Conservation (phyloP, 2,329 filamentous ascomycete genomes). For the Elsinoe ampelina region DNA sequence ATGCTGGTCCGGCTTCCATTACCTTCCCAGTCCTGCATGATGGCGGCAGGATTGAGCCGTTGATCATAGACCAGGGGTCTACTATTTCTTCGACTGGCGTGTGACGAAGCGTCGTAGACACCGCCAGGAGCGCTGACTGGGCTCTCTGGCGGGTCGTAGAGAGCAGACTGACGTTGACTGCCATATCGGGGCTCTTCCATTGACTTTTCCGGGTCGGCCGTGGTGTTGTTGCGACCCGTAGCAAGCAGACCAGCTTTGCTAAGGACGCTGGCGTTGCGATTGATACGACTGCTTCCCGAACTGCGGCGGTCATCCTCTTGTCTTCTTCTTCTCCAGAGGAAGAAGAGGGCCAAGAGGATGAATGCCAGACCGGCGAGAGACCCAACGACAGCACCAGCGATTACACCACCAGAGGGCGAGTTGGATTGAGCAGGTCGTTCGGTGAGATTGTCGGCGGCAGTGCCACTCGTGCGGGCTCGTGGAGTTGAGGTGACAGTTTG, state of each 20-base stretch:
- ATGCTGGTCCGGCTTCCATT: constrained; percentile 39
- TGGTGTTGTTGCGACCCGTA: constrained; percentile 16
- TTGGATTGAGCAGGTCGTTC: constrained; percentile 17
- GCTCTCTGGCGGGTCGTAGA: constrained; percentile 21
- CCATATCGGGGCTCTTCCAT: constrained; percentile 19
- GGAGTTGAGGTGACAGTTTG: constrained; percentile 36
- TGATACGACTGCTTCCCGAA: background rate
- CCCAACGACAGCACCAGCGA: constrained; percentile 39
- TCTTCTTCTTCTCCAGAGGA: constrained; percentile 32
- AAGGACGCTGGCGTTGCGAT: constrained; percentile 39
- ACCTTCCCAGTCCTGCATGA: constrained; percentile 35
- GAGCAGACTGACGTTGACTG: constrained; percentile 26
- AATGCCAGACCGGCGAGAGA: constrained; percentile 31
- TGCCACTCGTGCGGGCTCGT: constrained; percentile 18
- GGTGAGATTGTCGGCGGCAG: constrained; percentile 16
- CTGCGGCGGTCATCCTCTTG: constrained; percentile 15
- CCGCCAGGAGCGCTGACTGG: constrained; percentile 24
- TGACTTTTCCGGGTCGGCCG: constrained; percentile 21
- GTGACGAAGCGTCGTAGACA: constrained; percentile 1
- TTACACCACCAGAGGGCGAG: constrained; percentile 35
- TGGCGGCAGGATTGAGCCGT: constrained; percentile 38
- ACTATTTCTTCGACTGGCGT: constrained; percentile 28
- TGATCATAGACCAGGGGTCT: constrained; percentile 40
- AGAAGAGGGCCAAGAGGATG: constrained; percentile 29
- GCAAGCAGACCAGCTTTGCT: constrained; percentile 38